These are phyloP conservation scores for Usnea hakonensis DNA, from an alignment of 495 filamentous ascomycete species.

Conservation along the genomic window DNA sequence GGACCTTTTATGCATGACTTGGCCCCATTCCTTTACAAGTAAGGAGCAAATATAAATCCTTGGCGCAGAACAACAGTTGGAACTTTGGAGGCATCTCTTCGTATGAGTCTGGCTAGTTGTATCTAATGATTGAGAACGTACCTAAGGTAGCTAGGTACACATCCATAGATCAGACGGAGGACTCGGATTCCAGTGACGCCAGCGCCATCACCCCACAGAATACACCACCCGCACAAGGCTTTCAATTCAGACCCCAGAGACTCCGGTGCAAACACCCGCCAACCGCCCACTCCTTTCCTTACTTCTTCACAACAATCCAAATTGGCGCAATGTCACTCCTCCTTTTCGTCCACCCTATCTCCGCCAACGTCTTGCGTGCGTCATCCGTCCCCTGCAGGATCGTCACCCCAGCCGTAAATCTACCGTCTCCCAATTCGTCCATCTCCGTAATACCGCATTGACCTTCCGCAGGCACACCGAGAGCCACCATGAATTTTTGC, in stretches of 20 bases:
- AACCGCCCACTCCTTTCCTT: not conserved
- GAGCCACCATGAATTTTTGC: slow-evolving; percentile 17
- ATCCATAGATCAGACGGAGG: not conserved
- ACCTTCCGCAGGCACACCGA: not conserved
- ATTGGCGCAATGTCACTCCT: not conserved
- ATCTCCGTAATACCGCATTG: slow-evolving; percentile 17
- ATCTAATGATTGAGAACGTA: too few relatives aligned
- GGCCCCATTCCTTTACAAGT: not conserved
- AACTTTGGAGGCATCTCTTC: too few relatives aligned
- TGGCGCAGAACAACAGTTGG: too few relatives aligned
- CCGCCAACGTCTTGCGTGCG: not conserved
- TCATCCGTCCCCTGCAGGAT: slow-evolving; percentile 12
- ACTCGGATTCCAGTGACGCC: not conserved
- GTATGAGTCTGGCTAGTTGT: too few relatives aligned
- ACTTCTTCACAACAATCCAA: not conserved
- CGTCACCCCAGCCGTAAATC: slow-evolving; percentile 16
- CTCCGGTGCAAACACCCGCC: not conserved
- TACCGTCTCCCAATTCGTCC: slow-evolving; percentile 21
- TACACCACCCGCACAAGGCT: not conserved
- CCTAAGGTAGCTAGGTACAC: too few relatives aligned
- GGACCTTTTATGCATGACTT: too few relatives aligned
- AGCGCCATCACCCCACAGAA: not conserved
- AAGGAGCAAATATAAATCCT: not conserved
- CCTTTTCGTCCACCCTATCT: not conserved
- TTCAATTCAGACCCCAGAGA: not conserved